Base-by-base conservation (phyloP, 2,329 filamentous ascomycete genomes). In the Fonsecaea erecta region DNA sequence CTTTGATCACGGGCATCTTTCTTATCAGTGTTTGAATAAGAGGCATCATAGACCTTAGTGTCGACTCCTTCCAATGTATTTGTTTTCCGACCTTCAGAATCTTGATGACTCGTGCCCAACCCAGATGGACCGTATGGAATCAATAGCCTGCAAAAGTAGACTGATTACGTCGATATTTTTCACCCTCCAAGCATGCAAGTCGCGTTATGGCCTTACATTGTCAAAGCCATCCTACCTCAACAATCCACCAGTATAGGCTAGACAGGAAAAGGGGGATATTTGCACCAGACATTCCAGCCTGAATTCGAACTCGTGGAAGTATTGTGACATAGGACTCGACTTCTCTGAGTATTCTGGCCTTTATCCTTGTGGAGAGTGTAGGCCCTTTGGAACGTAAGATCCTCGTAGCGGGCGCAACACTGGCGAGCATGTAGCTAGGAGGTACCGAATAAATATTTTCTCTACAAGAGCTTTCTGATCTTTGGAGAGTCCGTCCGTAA, bases 1-100 rank as follows among this genome's bases (percentile, higher is more conserved):
- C 52, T 72, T 34, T 71, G 55, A 53, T 46, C 11, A 32, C 21
- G 34, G 16, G 5, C 24, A 8, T 52, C 11, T 46, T 40, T 43
- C 26, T 11, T 21, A 30, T 35, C 21, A 16, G 7, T 30, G 28
- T 56, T 18, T n/a, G 30, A 34, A 53, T 57, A n/a, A 30, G 57
- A 64, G 65, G 62, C 52, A 54, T 52, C 54, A 65, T 53, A 26
- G 54, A 63, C 55, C 28, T 57, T 40, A 37, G 46, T 14, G 21
- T 60, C 24, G 55, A 63, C 30, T 34, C 59, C 26, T 48, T 8
- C 46, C 32, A 34, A 52, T 52, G 48, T 60, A 60, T 40, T 24
- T 12, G 3, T 12, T 14, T 11, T 2, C 12, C 12, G 43, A 24
- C 26, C 32, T 34, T 32, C 18, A 12, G 18, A 30, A 57, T 16